A percentile compares a stretch with the other conserved stretches of the same genome.
phyloP scores from a whole-genome alignment of 208 protist species.

The Trypanosoma vivax region DNA sequence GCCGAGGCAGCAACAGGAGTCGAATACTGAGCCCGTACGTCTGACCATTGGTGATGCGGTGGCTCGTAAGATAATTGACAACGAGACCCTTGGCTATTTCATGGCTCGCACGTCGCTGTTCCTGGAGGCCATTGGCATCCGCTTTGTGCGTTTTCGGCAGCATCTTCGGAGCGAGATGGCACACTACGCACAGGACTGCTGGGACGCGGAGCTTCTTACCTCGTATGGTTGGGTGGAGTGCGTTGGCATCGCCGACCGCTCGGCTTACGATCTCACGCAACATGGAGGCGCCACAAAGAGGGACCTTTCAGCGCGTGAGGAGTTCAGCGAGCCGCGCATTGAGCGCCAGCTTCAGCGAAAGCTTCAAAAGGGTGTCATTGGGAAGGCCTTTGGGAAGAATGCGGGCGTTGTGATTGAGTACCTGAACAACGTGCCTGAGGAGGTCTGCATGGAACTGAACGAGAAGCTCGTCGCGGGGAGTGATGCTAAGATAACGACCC shows the following conservation, averaged over 20 bases:
- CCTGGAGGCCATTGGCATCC: constrained; percentile 89
- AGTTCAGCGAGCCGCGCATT: constrained; percentile 77
- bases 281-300: constrained; percentile 90
- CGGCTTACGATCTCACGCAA: constrained; percentile 94
- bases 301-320: constrained; percentile 88
- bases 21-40: constrained; percentile 53
- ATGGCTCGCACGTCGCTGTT: constrained; percentile 95
- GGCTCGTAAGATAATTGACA: constrained; percentile 88
- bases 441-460: constrained; percentile 47
- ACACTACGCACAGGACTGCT: constrained; percentile 99
- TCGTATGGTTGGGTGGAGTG: constrained; percentile 99
- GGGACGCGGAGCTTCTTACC: constrained; percentile 97
- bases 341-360: constrained; percentile 77
- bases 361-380: constrained; percentile 86
- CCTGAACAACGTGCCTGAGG: constrained; percentile 68
- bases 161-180: constrained; percentile 97
- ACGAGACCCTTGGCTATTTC: constrained; percentile 99
- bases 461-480: constrained; percentile 37
- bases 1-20: constrained; percentile 72
- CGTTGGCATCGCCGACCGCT: constrained; percentile 98
- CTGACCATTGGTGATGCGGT: constrained; percentile 88
- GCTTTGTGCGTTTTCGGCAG: constrained; percentile 95
- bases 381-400: constrained; percentile 90
- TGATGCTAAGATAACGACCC: constrained; percentile 31
- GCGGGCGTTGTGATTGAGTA: constrained; percentile 75